Conservation (phyloP, 2,329 filamentous ascomycete species). For the Drechmeria coniospora region DNA sequence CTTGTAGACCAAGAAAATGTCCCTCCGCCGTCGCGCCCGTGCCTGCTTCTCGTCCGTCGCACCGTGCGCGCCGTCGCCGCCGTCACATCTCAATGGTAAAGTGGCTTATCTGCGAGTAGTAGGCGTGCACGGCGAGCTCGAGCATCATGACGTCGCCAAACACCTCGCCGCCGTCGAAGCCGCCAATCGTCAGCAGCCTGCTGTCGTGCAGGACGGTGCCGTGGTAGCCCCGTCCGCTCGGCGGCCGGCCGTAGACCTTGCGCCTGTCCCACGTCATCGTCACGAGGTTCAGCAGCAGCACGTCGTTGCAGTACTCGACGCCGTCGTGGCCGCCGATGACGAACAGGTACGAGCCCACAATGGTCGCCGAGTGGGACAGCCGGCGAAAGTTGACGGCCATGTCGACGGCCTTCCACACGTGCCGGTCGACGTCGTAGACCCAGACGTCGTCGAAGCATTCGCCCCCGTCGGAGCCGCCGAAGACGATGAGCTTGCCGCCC, state of each 20-base stretch:
- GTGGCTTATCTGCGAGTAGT: constrained; percentile 60
- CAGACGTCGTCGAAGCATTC: constrained; percentile 61
- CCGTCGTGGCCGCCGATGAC: constrained; percentile 57
- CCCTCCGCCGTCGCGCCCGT: no score
- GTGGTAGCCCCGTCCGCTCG: constrained; percentile 51
- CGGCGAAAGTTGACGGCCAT: constrained; percentile 48
- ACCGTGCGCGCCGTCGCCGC: no score
- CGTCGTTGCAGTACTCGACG: constrained; percentile 53
- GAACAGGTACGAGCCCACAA: constrained; percentile 56
- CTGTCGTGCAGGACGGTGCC: constrained; percentile 51
- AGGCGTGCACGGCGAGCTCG: constrained; percentile 54
- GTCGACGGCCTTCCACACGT: constrained; percentile 41
- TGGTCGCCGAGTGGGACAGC: constrained; percentile 52
- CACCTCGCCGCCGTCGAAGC: constrained; percentile 52
- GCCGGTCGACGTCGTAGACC: constrained; percentile 53
- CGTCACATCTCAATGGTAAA: constrained; percentile 50
- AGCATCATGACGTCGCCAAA: constrained; percentile 53
- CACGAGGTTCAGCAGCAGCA: constrained; percentile 52
- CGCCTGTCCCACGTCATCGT: constrained; percentile 61
- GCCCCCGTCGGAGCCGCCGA: constrained; percentile 52
- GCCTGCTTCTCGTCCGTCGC: no score
- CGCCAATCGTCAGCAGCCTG: constrained; percentile 47
- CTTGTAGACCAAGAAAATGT: no score
- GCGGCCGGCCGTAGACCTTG: constrained; percentile 46
- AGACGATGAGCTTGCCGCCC: constrained; percentile 56